Conservation (phyloP, 768 basidiomycete species). For the Sistotremastrum suecicum region DNA sequence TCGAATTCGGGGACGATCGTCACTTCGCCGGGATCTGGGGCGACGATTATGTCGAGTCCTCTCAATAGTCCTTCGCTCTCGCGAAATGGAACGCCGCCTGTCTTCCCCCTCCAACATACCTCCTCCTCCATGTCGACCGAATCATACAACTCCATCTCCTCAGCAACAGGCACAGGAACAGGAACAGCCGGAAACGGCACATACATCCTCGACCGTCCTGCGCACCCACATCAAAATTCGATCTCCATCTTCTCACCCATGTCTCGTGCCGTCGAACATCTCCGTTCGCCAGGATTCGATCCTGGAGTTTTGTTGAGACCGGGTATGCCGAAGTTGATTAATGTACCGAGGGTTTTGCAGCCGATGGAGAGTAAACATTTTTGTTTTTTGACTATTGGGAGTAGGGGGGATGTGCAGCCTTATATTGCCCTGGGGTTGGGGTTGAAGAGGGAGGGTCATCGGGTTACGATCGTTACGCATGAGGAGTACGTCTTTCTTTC, state of each 20-base stretch:
- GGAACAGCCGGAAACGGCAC: too few species aligned
- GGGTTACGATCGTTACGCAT: slow-evolving; percentile 35
- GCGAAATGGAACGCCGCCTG: not conserved
- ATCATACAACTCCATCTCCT: not conserved
- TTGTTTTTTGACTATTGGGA: slow-evolving; percentile 51
- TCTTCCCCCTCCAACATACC: slow-evolving; percentile 2
- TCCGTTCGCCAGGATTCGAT: slow-evolving; percentile 29
- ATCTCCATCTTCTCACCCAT: slow-evolving; percentile 31
- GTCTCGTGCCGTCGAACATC: slow-evolving; percentile 28
- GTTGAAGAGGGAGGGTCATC: slow-evolving; percentile 28
- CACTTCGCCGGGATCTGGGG: too few species aligned
- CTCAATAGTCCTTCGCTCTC: too few species aligned
- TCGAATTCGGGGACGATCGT: too few species aligned
- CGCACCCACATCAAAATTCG: slow-evolving; percentile 8
- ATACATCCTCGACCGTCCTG: too few species aligned
- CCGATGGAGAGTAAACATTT: slow-evolving; percentile 30
- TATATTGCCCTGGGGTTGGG: slow-evolving; percentile 32
- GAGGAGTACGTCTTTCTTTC: slow-evolving; percentile 13
- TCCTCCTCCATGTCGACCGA: slow-evolving; percentile 3
- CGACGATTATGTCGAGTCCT: too few species aligned
- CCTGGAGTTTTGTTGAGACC: slow-evolving; percentile 3
- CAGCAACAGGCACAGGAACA: not conserved
- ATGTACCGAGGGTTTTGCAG: slow-evolving; percentile 5
- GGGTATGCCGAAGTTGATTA: slow-evolving; percentile 5
- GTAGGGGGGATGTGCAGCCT: slow-evolving; percentile 38